These are phyloP conservation scores for Amanita pallidorosea DNA, from an alignment of 768 basidiomycete genomes.

Conservation along the genomic window DNA sequence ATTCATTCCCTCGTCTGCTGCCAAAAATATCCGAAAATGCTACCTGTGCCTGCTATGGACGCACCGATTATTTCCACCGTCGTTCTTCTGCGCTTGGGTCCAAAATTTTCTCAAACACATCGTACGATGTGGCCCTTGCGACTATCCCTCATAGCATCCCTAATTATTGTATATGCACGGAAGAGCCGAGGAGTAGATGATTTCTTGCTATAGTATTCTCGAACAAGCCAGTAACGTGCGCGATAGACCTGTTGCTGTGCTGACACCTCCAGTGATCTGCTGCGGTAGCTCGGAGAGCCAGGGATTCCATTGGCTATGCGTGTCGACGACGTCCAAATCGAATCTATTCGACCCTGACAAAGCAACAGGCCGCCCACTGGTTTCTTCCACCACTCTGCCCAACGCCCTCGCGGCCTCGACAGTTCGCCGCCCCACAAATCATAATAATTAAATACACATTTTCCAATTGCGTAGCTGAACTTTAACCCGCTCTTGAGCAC, in stretches of 20 bases:
- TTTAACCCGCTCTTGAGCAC: constrained; percentile 87
- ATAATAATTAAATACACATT: constrained; percentile 99
- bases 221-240: constrained; percentile 61
- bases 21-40: constrained; percentile 84
- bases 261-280: constrained; percentile 5
- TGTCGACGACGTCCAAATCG: constrained; percentile 83
- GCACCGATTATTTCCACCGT: too few relatives aligned
- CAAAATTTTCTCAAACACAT: constrained; percentile 75
- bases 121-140: constrained; percentile 76
- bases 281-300: constrained; percentile 25
- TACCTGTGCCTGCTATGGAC: constrained; percentile 70
- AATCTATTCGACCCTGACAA: constrained; percentile 36
- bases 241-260: constrained; percentile 44
- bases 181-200: constrained; percentile 66
- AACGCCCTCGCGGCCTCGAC: constrained; percentile 80
- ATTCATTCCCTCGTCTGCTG: constrained; percentile 68
- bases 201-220: constrained; percentile 64
- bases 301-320: constrained; percentile 58
- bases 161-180: constrained; percentile 77
- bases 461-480: constrained; percentile 85
- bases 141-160: constrained; percentile 71
- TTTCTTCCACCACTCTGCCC: constrained; percentile 70
- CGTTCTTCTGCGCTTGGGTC: constrained; percentile 45
- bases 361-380: constrained; percentile 25
- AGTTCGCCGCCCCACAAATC: constrained; percentile 89